Evolutionary conservation across 1,284 basidiomycete genomes (phyloP), one percentile per base, ranked within the genome.

Genomic region (Pseudozyma tsukubaensis): DNA sequence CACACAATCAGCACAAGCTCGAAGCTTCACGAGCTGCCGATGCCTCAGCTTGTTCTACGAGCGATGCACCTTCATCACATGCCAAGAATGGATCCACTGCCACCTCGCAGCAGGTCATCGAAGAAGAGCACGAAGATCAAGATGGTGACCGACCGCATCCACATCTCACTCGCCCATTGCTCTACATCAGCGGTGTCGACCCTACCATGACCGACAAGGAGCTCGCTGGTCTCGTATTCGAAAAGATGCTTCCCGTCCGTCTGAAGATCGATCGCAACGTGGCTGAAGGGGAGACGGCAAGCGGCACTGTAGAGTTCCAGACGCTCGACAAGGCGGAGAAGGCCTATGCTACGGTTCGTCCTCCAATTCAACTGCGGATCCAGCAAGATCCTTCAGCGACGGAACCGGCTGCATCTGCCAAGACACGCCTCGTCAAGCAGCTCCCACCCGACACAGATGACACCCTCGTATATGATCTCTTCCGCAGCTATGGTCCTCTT

Each of bases 291-390:
- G 58, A 64, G 40, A 47, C 47, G 1, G 72, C 72, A 6, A 72
- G 55, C 49, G 80, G 79, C 32, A 81, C 77, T 11, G 70, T 82
- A 47, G 77, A 82, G 49, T 82, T 82, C 51, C 77, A 82, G 49
- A 63, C 71, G 3, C 65, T 82, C 13, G 65, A 76, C 34, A 81
- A 78, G 54, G 78, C 80, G 7, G 79, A 82, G 49, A 76, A 72
- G 56, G 80, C 80, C 0, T 78, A 78, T 34, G 79, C 80, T 13
- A 81, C 62, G 39, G 65, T 81, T 24, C 57, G 66, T 13, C 48
- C 60, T 37, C 66, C 67, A 16, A 66, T 78, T 35, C 50, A 60
- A 13, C 73, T 81, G 13, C 51, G 61, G 48, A 67, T 81, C 39
- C 35, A 59, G 19, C 43, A 63, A 12, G 67, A 72, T 9, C 2